Evolutionary conservation across 805 yeast species (phyloP).

Genomic region (Candida gorgasii): DNA sequence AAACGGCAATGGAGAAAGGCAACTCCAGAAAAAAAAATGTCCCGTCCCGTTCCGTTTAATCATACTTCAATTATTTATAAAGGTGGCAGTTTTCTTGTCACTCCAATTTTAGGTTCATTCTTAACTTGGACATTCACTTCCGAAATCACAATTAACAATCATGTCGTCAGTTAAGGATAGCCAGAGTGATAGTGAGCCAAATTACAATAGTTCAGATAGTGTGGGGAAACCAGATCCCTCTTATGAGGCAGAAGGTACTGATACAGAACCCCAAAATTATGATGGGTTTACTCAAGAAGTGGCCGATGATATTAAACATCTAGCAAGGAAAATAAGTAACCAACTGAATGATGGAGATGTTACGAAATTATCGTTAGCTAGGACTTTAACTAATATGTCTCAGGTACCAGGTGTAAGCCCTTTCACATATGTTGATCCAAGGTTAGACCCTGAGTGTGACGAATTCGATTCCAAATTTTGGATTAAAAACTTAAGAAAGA

Average conservation of each 20-base stretch:
- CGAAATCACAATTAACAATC: no score
- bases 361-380: constrained; percentile 13
- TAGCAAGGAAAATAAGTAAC: constrained; percentile 29
- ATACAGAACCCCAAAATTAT: constrained; percentile 2
- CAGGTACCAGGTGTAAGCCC: constrained; percentile 52
- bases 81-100: no score
- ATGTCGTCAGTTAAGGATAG: no score
- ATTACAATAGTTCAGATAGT: background rate
- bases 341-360: background rate
- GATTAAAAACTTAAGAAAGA: constrained; percentile 63
- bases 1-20: background rate
- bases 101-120: no score
- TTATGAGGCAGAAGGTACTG: background rate
- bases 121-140: no score
- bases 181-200: background rate
- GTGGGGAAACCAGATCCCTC: background rate
- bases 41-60: no score
- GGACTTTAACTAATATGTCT: constrained; percentile 49
- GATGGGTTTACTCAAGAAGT: constrained; percentile 38
- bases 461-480: constrained; percentile 61
- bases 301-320: constrained; percentile 34
- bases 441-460: constrained; percentile 59
- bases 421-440: constrained; percentile 24
- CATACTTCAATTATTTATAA: no score
- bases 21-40: no score